Percentiles rank a stretch among this genome's conserved stretches.
Evolutionary conservation across 139 green algal genomes (phyloP).

Genomic region (Edaphochlamys debaryana): DNA sequence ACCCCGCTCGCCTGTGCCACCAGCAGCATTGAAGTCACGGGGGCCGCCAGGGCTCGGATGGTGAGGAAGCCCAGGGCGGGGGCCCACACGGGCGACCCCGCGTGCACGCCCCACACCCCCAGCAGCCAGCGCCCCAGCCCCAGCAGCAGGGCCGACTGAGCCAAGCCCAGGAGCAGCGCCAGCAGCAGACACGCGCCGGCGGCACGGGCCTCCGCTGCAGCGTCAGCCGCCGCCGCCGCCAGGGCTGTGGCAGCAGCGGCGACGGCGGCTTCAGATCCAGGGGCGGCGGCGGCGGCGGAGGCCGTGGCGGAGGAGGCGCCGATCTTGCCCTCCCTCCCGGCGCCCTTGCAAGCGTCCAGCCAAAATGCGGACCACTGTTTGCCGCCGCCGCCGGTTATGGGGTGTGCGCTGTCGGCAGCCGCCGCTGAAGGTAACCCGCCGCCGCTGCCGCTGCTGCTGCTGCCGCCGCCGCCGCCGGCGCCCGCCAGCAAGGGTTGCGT

Average conservation of each 20-base stretch:
- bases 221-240: too few relatives aligned
- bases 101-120: conserved; percentile 55
- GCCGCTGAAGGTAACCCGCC: too few relatives aligned
- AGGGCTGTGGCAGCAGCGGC: not conserved
- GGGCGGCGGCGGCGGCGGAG: too few relatives aligned
- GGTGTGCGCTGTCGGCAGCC: too few relatives aligned
- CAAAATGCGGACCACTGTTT: too few relatives aligned
- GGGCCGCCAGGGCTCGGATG: conserved; percentile 67
- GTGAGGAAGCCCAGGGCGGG: conserved; percentile 59
- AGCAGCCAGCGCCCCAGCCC: conserved; percentile 32
- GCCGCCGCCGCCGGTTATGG: too few relatives aligned
- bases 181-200: conserved; percentile 46
- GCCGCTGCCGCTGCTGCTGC: too few relatives aligned
- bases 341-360: too few relatives aligned
- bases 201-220: not conserved
- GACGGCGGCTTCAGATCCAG: too few relatives aligned
- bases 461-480: not conserved
- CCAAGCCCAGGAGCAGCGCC: conserved; percentile 35
- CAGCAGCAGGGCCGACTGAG: conserved; percentile 64
- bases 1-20: conserved; percentile 74
- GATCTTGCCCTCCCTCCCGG: too few relatives aligned
- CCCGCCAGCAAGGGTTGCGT: too few relatives aligned
- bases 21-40: conserved; percentile 68
- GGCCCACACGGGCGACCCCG: conserved; percentile 35
- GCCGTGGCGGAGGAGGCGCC: too few relatives aligned